These are phyloP conservation scores for Coemansia sp. DNA, from an alignment of 192 early-diverging fungal genomes.

Conservation along the genomic window DNA sequence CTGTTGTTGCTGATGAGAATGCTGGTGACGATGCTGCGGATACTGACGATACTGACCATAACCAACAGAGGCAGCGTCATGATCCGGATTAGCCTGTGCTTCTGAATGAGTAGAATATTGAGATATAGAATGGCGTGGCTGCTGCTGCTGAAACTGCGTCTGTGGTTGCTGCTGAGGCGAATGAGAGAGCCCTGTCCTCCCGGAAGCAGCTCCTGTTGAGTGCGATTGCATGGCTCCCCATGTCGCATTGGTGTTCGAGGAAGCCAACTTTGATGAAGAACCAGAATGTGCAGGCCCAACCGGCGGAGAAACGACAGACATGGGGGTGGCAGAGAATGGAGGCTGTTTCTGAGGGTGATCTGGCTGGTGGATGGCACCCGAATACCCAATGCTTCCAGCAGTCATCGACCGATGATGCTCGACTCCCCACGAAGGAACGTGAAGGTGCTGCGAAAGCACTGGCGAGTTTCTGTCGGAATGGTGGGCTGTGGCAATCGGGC, in stretches of 20 bases:
- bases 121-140: slow-evolving; percentile 5
- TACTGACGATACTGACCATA: slow-evolving; percentile 1
- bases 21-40: slow-evolving; percentile 2
- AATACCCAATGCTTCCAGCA: slow-evolving; percentile 17
- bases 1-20: slow-evolving; percentile 13
- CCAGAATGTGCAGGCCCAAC: slow-evolving; percentile 1
- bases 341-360: slow-evolving; percentile 14
- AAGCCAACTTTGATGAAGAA: background rate
- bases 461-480: slow-evolving; percentile 16
- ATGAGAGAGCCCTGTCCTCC: slow-evolving; percentile 21
- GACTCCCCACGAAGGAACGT: slow-evolving; percentile 21
- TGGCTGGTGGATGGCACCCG: slow-evolving; percentile 16
- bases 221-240: slow-evolving; percentile 10
- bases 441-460: slow-evolving; percentile 1
- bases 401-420: slow-evolving; percentile 23
- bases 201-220: background rate
- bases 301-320: slow-evolving; percentile 9
- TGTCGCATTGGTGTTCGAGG: background rate
- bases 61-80: background rate
- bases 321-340: slow-evolving; percentile 7
- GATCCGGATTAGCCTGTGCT: slow-evolving; percentile 10
- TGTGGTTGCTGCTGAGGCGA: slow-evolving; percentile 27
- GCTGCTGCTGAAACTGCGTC: background rate
- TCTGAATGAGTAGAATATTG: slow-evolving; percentile 13
- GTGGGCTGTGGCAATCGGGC: slow-evolving; percentile 36